Conservation (phyloP, 2,329 filamentous ascomycete genomes). For the Fusarium neocosmosporiellum region DNA sequence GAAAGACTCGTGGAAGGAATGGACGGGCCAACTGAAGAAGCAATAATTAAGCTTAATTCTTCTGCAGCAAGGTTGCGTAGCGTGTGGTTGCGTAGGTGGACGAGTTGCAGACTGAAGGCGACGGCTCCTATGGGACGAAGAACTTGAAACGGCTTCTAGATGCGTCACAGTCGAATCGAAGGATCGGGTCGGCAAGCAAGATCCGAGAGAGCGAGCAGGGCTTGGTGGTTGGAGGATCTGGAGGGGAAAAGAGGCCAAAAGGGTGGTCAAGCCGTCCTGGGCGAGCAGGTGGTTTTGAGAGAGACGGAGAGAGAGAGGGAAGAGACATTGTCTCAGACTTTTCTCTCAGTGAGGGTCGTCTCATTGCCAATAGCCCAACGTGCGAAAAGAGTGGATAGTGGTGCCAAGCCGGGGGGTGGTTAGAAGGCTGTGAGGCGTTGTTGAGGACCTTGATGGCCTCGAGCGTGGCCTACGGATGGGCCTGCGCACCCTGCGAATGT, state of each 20-base stretch:
- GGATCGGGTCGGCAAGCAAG: neutral
- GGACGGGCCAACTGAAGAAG: neutral
- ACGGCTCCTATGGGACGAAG: neutral
- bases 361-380: constrained; percentile 13
- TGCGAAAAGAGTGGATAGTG: constrained; percentile 26
- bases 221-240: constrained; percentile 1
- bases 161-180: neutral
- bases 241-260: constrained; percentile 4
- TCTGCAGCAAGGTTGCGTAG: neutral
- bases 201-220: neutral
- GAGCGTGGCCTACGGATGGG: neutral
- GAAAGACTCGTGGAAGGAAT: neutral
- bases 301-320: neutral
- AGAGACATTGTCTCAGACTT: constrained; percentile 34
- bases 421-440: constrained; percentile 2
- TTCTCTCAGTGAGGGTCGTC: neutral
- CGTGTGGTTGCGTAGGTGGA: neutral
- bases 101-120: neutral
- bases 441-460: constrained; percentile 39
- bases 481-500: neutral
- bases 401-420: constrained; percentile 19
- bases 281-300: neutral
- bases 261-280: constrained; percentile 11
- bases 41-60: constrained; percentile 9
- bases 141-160: constrained; percentile 1